Percentiles rank a stretch among this genome's conserved stretches.
Conservation (phyloP, 495 filamentous ascomycete genomes). For the Podospora sp. region DNA sequence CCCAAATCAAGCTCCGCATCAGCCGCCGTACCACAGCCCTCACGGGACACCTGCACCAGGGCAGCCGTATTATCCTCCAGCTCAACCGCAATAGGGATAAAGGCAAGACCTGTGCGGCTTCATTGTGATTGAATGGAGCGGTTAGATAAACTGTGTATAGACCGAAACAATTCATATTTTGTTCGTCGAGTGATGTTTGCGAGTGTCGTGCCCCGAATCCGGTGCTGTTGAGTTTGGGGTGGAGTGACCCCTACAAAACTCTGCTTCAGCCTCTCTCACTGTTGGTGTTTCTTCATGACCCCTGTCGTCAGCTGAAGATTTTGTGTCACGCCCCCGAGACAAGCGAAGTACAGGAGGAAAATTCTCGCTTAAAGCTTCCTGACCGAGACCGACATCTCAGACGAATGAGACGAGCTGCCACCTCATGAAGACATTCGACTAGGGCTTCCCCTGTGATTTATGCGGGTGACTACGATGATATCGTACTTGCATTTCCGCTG, state of each 20-base stretch:
- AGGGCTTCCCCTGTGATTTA: background rate
- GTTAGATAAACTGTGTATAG: background rate
- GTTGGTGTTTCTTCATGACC: background rate
- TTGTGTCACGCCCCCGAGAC: background rate
- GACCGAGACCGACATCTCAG: background rate
- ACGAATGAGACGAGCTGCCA: background rate
- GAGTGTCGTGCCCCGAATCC: too few species aligned
- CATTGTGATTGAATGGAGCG: too few species aligned
- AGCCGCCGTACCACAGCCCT: constrained; percentile 20
- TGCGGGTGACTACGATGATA: too few species aligned
- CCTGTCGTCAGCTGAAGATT: background rate
- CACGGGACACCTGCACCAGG: constrained; percentile 25
- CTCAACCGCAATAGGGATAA: constrained; percentile 3
- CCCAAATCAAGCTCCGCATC: constrained; percentile 8
- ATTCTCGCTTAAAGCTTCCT: background rate
- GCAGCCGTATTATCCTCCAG: constrained; percentile 29
- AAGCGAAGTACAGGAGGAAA: background rate
- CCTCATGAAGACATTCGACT: background rate
- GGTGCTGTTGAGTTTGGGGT: too few species aligned
- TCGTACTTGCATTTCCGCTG: too few species aligned
- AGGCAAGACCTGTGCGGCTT: background rate
- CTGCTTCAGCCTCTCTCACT: too few species aligned
- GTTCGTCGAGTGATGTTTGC: too few species aligned
- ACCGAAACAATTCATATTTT: background rate
- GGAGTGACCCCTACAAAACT: too few species aligned